Conservation (phyloP, 2,329 filamentous ascomycete species). For the Aureobasidium sp. region DNA sequence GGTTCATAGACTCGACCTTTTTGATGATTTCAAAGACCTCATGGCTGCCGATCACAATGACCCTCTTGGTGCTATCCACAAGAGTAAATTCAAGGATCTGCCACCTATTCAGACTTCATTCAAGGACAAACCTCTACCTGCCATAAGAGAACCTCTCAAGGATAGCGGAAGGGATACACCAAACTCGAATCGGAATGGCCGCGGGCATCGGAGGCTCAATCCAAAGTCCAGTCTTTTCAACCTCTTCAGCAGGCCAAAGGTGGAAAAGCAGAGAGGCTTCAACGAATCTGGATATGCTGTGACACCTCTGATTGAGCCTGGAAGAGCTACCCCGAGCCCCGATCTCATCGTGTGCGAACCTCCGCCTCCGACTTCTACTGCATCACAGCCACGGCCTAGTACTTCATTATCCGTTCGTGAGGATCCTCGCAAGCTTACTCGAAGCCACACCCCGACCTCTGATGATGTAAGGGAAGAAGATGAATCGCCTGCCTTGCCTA, state of each 20-base stretch:
- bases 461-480: constrained; percentile 2
- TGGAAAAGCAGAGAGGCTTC: constrained; percentile 42
- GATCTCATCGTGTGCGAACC: background rate
- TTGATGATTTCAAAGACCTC: background rate
- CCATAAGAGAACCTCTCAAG: constrained; percentile 1
- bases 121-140: constrained; percentile 17
- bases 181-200: background rate
- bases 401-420: constrained; percentile 5
- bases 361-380: background rate
- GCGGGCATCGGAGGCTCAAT: background rate
- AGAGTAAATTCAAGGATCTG: constrained; percentile 9
- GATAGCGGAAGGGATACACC: background rate
- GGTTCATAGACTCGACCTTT: background rate
- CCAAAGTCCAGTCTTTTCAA: constrained; percentile 35
- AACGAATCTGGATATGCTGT: constrained; percentile 35
- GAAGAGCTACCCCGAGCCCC: constrained; percentile 1
- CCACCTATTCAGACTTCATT: constrained; percentile 9
- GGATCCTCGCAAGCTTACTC: background rate
- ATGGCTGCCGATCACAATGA: constrained; percentile 12
- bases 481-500: background rate
- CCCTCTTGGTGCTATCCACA: background rate
- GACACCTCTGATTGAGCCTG: background rate
- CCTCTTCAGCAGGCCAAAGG: constrained; percentile 44
- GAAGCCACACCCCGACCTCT: background rate
- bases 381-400: background rate